phyloP scores from a whole-genome alignment of 2,329 filamentous ascomycete species.

The Fusarium circinatum region DNA sequence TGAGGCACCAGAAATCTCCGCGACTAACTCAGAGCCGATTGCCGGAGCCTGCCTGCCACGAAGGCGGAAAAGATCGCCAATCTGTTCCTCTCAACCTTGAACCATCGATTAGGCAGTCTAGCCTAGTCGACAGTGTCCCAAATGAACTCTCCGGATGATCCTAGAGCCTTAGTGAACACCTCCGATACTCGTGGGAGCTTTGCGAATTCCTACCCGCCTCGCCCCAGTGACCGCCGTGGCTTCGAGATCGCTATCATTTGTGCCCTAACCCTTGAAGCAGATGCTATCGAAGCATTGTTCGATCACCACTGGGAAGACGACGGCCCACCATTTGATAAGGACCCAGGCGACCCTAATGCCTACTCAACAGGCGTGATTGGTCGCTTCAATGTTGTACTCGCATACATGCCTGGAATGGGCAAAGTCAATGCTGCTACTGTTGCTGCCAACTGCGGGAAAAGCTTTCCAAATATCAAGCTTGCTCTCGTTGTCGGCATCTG shows the following conservation, averaged over 20 bases:
- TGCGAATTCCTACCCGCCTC: rapidly evolving
- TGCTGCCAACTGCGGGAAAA: not conserved
- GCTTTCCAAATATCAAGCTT: not conserved
- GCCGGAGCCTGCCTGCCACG: not conserved
- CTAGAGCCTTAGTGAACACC: too few species aligned
- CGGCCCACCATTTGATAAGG: not conserved
- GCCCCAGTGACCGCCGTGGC: not conserved
- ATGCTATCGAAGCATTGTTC: not conserved
- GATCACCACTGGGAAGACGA: not conserved
- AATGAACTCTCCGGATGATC: not conserved
- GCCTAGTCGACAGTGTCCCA: rapidly evolving
- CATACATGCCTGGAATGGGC: not conserved
- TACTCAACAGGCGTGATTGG: not conserved
- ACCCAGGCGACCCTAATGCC: not conserved
- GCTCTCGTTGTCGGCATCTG: not conserved
- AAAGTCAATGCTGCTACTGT: not conserved
- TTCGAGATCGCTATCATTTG: slow-evolving; percentile 14
- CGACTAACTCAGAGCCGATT: rapidly evolving
- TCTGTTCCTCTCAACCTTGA: too few species aligned
- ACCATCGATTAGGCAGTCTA: rapidly evolving
- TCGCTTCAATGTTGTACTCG: not conserved
- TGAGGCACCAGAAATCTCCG: rapidly evolving
- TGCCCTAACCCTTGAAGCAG: rapidly evolving
- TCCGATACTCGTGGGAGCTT: rapidly evolving
- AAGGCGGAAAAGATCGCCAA: too few species aligned